Conservation (phyloP, 345 rosid species). For the Salix viminalis region DNA sequence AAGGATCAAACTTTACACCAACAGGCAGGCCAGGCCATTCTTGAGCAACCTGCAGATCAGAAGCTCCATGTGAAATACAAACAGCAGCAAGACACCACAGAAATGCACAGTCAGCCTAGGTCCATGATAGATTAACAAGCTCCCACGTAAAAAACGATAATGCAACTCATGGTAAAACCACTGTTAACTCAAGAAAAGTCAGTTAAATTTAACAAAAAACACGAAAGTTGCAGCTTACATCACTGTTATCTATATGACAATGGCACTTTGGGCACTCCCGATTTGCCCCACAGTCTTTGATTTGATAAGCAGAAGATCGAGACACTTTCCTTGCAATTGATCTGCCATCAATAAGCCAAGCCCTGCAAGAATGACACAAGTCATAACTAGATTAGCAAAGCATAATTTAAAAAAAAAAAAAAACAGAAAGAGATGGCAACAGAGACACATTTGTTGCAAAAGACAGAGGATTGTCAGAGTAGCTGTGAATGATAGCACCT, state of each 20-base stretch:
- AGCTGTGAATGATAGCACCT: too few species aligned
- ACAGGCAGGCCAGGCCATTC: slow-evolving; percentile 91
- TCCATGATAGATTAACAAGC: background rate
- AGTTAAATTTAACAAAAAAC: background rate
- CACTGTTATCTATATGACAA: slow-evolving; percentile 60
- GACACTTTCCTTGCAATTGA: slow-evolving; percentile 73
- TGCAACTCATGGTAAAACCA: background rate
- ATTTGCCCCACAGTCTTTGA: slow-evolving; percentile 60
- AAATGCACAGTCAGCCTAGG: background rate
- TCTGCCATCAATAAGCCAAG: slow-evolving; percentile 72
- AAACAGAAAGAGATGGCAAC: background rate
- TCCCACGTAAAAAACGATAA: background rate
- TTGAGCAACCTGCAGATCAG: slow-evolving; percentile 41
- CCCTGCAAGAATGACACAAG: slow-evolving; percentile 41
- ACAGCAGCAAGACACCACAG: background rate
- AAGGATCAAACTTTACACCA: slow-evolving; percentile 95
- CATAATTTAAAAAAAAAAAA: background rate
- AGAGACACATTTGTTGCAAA: too few species aligned
- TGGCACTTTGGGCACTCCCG: slow-evolving; percentile 78
- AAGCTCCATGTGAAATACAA: background rate
- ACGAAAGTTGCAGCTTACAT: slow-evolving; percentile 45
- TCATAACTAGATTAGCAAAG: background rate
- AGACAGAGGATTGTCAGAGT: too few species aligned
- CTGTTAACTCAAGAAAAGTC: background rate
- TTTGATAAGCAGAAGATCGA: slow-evolving; percentile 40